Conservation (phyloP, 106 monocot genomes). For the Iris macrosiphon region DNA sequence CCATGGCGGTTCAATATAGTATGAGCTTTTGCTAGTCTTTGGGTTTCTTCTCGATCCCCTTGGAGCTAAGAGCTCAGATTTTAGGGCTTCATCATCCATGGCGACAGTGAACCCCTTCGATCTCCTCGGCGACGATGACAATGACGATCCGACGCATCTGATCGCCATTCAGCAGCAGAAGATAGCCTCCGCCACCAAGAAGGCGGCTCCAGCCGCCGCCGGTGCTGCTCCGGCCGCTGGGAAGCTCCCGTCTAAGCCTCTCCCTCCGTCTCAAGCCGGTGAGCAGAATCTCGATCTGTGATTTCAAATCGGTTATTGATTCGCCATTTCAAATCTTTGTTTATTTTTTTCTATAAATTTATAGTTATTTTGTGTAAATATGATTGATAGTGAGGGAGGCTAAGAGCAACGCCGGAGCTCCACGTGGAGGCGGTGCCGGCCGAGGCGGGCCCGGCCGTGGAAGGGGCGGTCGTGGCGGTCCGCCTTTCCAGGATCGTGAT, state of each 20-base stretch:
- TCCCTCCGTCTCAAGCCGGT: conserved; percentile 81
- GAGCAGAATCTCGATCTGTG: neutral
- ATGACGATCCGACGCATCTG: conserved; percentile 52
- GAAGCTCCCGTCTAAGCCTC: conserved; percentile 65
- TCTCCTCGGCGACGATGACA: conserved; percentile 61
- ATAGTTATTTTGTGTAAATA: neutral
- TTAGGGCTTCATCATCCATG: too few species aligned
- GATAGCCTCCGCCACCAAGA: conserved; percentile 21
- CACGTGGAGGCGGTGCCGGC: conserved; percentile 16
- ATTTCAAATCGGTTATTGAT: neutral
- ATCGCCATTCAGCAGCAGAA: conserved; percentile 42
- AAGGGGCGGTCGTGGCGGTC: conserved; percentile 44
- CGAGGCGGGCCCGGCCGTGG: conserved; percentile 50
- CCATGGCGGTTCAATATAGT: too few species aligned
- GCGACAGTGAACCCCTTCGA: conserved; percentile 60
- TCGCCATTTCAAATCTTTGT: too few species aligned
- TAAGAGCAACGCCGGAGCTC: conserved; percentile 16
- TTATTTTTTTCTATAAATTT: neutral
- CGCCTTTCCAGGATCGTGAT: conserved; percentile 26
- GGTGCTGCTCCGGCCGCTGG: conserved; percentile 19
- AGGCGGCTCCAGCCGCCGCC: conserved; percentile 2
- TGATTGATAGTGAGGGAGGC: conserved; percentile 12
- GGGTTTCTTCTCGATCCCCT: too few species aligned
- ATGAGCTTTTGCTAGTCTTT: too few species aligned
- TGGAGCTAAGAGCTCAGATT: too few species aligned